Evolutionary conservation across 768 basidiomycete species (phyloP), one percentile per base, ranked within the genome.

Genomic region (Lactarius akahatsu): DNA sequence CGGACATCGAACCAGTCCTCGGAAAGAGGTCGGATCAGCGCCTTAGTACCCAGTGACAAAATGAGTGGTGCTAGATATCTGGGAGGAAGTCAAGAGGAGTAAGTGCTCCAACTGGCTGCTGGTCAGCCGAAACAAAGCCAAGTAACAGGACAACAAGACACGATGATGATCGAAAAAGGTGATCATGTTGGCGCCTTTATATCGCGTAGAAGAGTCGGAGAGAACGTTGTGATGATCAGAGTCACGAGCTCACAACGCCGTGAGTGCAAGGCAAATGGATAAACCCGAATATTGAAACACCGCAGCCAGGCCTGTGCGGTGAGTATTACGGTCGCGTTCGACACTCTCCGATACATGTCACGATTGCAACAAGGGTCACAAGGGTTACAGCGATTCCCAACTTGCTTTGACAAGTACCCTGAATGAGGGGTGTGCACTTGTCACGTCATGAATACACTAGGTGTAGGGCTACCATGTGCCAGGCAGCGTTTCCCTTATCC

Each of bases 1-100:
- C 62, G 57, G 62, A 63, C 66, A 55, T 67, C 23, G 52, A 67
- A 63, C 57, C 41, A 23, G n/a, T 28, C n/a, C 28, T 50, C 45
- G 61, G 61, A 62, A 34, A 8, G 56, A 38, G 40, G 11, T 34
- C 18, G 60, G 59, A 61, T 41, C 43, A 40, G 20, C 16, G 26
- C 26, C 18, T n/a, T 16, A 62, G 36, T 2, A 6, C 18, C 8
- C n/a, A 62, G 36, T 2, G 16, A 34, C 13, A n/a, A 40, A 57
- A 32, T 20, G 52, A 3, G 30, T 18, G 50, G 30, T n/a, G 47
- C 47, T 50, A 41, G 6, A 18, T 15, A 41, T 34, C 30, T 32
- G 13, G 10, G 32, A 56, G 18, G 15, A 1, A 10, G n/a, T 26
- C 7, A 4, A 32, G 30, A 62, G 13, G 9, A 40, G 10, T n/a